A percentile compares a stretch with the other conserved stretches of the same genome.
Evolutionary conservation across 345 rosid species (phyloP).

Genomic region (Hibiscus trionum): DNA sequence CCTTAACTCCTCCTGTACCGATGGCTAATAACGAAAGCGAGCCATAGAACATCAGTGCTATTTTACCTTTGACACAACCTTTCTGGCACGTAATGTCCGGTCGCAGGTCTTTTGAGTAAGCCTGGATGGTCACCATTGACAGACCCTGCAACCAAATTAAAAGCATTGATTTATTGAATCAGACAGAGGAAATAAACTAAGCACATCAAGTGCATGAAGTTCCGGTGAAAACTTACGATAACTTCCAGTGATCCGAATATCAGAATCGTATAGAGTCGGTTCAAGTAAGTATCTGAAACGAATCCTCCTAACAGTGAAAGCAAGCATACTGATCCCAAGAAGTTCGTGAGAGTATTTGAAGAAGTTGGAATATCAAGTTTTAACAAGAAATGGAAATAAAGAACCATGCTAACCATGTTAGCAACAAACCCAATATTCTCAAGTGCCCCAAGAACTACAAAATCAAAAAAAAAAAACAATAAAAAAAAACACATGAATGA

Average conservation of each 20-base stretch:
- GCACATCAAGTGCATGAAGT: neutral
- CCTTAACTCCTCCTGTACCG: conserved; percentile 43
- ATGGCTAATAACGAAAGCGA: conserved; percentile 35
- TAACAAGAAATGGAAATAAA: conserved; percentile 12
- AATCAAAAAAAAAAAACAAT: neutral
- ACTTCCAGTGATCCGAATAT: conserved; percentile 25
- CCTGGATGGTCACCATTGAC: conserved; percentile 22
- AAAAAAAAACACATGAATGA: neutral
- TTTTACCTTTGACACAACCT: conserved; percentile 13
- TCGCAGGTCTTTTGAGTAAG: conserved; percentile 14
- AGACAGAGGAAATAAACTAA: neutral
- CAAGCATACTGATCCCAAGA: conserved; percentile 18
- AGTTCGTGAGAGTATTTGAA: conserved; percentile 26
- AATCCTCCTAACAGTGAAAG: conserved; percentile 21
- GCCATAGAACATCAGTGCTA: conserved; percentile 31
- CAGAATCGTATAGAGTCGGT: conserved; percentile 12
- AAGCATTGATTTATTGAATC: neutral
- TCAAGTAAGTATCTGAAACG: conserved; percentile 20
- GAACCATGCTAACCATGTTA: conserved; percentile 21
- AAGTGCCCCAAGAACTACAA: conserved; percentile 11
- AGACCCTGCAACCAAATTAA: conserved; percentile 7
- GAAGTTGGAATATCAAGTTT: conserved; percentile 13
- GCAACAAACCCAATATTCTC: conserved; percentile 28
- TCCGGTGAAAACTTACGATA: conserved; percentile 2
- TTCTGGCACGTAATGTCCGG: conserved; percentile 7